Percentiles rank a stretch among this genome's conserved stretches.
phyloP scores from a whole-genome alignment of 2,329 filamentous ascomycete species.

The Cytospora schulzeri region DNA sequence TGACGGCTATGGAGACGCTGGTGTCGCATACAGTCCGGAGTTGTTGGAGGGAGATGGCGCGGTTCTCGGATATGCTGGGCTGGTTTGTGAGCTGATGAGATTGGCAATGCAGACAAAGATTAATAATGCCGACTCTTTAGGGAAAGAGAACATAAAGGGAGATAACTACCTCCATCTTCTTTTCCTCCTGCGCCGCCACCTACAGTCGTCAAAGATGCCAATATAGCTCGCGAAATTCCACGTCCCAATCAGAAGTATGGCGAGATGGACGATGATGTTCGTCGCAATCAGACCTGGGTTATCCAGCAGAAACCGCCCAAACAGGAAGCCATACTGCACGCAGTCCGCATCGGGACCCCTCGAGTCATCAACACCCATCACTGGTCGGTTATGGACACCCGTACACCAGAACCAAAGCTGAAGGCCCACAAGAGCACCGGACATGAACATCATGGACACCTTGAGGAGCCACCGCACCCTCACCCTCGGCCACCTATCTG shows the following conservation, averaged over 20 bases:
- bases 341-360: conserved; percentile 4
- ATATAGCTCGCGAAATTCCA: conserved; percentile 8
- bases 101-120: background rate
- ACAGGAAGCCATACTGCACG: conserved; percentile 29
- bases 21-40: conserved; percentile 31
- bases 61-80: conserved; percentile 21
- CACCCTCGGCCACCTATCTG: conserved; percentile 26
- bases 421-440: conserved; percentile 25
- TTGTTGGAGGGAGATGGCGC: conserved; percentile 26
- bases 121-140: background rate
- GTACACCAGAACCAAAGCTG: conserved; percentile 33
- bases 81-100: background rate
- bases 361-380: too few species aligned
- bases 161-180: conserved; percentile 19
- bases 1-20: conserved; percentile 27
- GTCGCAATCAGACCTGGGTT: conserved; percentile 24
- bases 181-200: conserved; percentile 12
- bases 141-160: background rate
- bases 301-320: conserved; percentile 25
- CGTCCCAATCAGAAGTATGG: conserved; percentile 26
- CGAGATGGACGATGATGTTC: conserved; percentile 28
- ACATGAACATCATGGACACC: conserved; percentile 19
- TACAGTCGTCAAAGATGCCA: conserved; percentile 21
- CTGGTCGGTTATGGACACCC: conserved; percentile 26
- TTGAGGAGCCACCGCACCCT: conserved; percentile 19